A percentile compares a stretch with the other conserved stretches of the same genome.
These are phyloP conservation scores for Candida argentea DNA, from an alignment of 805 yeast species.

Conservation along the genomic window DNA sequence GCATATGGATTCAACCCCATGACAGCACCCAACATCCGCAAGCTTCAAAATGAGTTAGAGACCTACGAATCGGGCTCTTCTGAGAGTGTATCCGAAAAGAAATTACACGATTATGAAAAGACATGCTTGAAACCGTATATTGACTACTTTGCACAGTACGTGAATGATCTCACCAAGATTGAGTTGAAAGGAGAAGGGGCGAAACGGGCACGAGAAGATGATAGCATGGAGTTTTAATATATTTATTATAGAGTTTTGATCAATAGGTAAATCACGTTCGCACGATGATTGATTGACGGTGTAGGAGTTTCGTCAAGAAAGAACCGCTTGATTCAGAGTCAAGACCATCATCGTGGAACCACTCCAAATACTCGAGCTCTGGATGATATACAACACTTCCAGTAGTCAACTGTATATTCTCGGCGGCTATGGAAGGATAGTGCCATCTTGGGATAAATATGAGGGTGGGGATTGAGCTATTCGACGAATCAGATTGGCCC, in stretches of 20 bases:
- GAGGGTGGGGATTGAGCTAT: slow-evolving; percentile 36
- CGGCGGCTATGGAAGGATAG: slow-evolving; percentile 40
- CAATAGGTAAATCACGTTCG: too few relatives aligned
- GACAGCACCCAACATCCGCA: slow-evolving; percentile 64
- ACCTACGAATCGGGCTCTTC: slow-evolving; percentile 27
- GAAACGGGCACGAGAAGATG: slow-evolving; percentile 25
- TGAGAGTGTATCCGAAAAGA: slow-evolving; percentile 11
- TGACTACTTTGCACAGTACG: slow-evolving; percentile 55
- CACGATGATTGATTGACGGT: slow-evolving; percentile 5
- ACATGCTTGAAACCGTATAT: slow-evolving; percentile 67
- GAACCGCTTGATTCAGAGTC: slow-evolving; percentile 8
- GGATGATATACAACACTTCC: slow-evolving; percentile 49
- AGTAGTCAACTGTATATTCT: slow-evolving; percentile 39
- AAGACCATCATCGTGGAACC: slow-evolving; percentile 46
- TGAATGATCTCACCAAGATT: slow-evolving; percentile 43
- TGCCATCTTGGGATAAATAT: slow-evolving; percentile 69
- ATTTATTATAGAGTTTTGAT: too few relatives aligned
- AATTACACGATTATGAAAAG: slow-evolving; percentile 42
- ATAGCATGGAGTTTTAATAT: slow-evolving; percentile 23
- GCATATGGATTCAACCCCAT: slow-evolving; percentile 62
- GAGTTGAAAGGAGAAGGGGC: slow-evolving; percentile 29
- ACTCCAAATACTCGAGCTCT: slow-evolving; percentile 46
- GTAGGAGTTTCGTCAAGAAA: slow-evolving; percentile 1
- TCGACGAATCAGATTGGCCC: not conserved
- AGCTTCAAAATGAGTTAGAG: slow-evolving; percentile 56